Base-by-base conservation (phyloP, 768 basidiomycete species). In the Auriscalpium orientale region DNA sequence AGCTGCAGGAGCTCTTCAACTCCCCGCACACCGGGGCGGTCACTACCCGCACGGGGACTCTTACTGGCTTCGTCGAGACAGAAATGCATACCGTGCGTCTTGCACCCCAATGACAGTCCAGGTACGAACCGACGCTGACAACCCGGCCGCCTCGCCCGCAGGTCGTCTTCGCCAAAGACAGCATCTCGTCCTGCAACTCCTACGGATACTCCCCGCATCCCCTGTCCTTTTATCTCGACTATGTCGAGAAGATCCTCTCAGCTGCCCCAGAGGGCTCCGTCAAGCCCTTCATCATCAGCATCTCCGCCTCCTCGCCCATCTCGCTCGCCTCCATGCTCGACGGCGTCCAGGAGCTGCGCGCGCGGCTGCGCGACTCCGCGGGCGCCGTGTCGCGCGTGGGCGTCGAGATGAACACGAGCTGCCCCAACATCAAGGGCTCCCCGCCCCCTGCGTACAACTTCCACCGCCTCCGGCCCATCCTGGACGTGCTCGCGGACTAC, bases 141-240 rank as follows among this genome's bases (percentile, higher is more conserved):
- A 20, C 53, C 44, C 47, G 50, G 33, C 16, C 35, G 34, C 21
- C 21, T 36, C 56, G 45, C 44, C 44, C n/a, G 46, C 21, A 89
- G 87, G 85, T 87, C 48, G 80, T 77, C 15, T 87, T 90, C 60
- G 58, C 80, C 47, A 70, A 68, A 40, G 70, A 72, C 13, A 64
- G 73, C 9, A 60, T 76, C 38, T 77, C 87, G n/a, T 83, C 91
- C 15, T 65, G 91, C 57, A 94, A 94, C 67, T 87, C 86, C 0
- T 94, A 89, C 68, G 91, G 91, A 21, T 95, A 93, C 71, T 92
- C 89, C 8, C 91, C 90, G 0, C 77, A 85, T 63, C 81, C 87
- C 6, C 77, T 94, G 45, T 64, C 72, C n/a, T 61, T 66, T 21
- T 94, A 92, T 71, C 66, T 91, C 46, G 68, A 66, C 50, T 89